Base-by-base conservation (phyloP, 352 stramenopile genomes). In the Phytophthora litchii region DNA sequence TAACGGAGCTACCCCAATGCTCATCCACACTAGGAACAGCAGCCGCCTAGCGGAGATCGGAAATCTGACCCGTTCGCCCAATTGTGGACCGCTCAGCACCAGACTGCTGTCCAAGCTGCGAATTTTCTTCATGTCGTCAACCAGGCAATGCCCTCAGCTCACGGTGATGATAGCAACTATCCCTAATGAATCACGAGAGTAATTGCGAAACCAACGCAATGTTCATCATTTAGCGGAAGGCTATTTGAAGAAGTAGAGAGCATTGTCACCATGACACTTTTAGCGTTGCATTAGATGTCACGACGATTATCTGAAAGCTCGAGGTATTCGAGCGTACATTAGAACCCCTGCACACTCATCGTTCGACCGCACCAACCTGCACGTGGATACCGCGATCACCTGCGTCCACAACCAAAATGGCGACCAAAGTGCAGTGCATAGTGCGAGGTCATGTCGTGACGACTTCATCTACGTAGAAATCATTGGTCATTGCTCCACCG, bases 1-100 rank as follows among this genome's bases (percentile, higher is more conserved):
- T 32, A 79, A 44, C 13, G 76, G 60, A 3, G 37, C 48, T 16
- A 68, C 34, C 3, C 67, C 60, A 19, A 65, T 59, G 21, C 64
- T 32, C 34, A 72, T 43, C 64, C 68, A 72, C 17, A 73, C 35
- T 3, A 72, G 20, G 12, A 72, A 47, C 7, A 75, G 42, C 40
- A 65, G 19, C 9, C 32, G 23, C n/a, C 17, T 17, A n/a, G 50
- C 25, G 8, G 62, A 59, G 21, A 60, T 48, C 21, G 17, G 17
- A 20, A 58, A 42, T 13, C 49, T 23, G 9, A 43, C 20, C 1
- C 44, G 36, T n/a, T 21, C 37, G 12, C 19, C 12, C 4, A 63
- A 35, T 5, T 70, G 61, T 9, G 55, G 61, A 9, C 61, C 61
- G 13, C 61, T 54, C 16, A 62, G 23, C 55, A 61, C 34, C 20